Base-by-base conservation (phyloP, 352 stramenopile genomes). In the Pythium myriotylum region DNA sequence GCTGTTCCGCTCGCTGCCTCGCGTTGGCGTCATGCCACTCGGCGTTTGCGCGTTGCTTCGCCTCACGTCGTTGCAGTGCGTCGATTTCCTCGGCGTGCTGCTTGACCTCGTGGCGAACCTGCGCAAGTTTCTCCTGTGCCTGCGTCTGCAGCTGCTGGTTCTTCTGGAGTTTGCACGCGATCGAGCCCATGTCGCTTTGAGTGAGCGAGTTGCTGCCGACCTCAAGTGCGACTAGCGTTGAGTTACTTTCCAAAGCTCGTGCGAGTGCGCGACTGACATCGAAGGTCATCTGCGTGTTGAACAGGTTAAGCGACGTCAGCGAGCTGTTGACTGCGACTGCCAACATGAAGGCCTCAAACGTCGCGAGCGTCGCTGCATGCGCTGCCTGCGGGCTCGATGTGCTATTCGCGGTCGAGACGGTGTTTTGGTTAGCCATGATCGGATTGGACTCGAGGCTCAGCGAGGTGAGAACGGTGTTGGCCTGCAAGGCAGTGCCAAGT, bases 401-500 rank as follows among this genome's bases (percentile, higher is more conserved):
- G 24, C 39, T 65, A 24, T 27, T 45, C 24, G 29, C 19, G 17
- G 29, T 3, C 7, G n/a, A 24, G n/a, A 32, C 37, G 27, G 13
- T 46, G 0, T 12, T 19, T 2, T 82, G 68, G 32, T 73, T 82
- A 6, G 65, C 47, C 47, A 69, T 60, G 22, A 88, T 67, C 14
- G 72, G 69, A 16, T 88, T 91, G 16, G 76, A 82, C 49, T 91
- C 83, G 47, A 91, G 58, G 41, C 74, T 76, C 5, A 91, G 50
- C 6, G 74, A 77, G 22, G 70, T 79, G 43, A 91, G 68, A 35
- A 85, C 76, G 0, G 52, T 46, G 50, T 91, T 91, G 10, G 40
- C 52, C 22, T 65, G 33, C 23, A 91, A 50, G 1, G 70, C 79
- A 2, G 56, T 54, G 16, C 74, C 82, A 13, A 91, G 58, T 4